phyloP scores from a whole-genome alignment of 2,329 filamentous ascomycete species.

The Stylonectria norvegica region DNA sequence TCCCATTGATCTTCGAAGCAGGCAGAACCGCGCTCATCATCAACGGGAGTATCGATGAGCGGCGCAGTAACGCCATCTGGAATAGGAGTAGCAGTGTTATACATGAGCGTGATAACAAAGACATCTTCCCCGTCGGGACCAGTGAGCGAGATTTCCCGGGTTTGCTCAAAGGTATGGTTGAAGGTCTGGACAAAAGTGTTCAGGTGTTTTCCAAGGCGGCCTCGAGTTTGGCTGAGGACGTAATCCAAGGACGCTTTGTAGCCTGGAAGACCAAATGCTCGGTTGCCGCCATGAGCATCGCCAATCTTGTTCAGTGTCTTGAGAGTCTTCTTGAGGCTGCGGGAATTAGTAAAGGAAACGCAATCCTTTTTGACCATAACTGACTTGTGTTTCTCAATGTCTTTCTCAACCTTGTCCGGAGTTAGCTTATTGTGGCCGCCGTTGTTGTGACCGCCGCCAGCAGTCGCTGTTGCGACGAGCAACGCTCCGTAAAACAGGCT shows the following conservation, averaged over 20 bases:
- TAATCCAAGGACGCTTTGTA: conserved; percentile 58
- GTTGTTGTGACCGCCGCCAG: conserved; percentile 18
- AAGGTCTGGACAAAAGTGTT: conserved; percentile 46
- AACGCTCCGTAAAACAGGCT: conserved; percentile 20
- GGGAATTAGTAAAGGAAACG: conserved; percentile 2
- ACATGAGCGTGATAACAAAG: conserved; percentile 41
- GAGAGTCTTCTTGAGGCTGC: conserved; percentile 52
- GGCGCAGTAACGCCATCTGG: conserved; percentile 35
- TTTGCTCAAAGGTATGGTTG: conserved; percentile 44
- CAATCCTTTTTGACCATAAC: too few relatives aligned
- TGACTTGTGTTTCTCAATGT: conserved; percentile 25
- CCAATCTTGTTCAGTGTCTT: conserved; percentile 53
- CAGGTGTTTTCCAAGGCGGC: conserved; percentile 38
- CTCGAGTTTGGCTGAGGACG: conserved; percentile 45
- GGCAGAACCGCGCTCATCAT: conserved; percentile 37
- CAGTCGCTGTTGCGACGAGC: conserved; percentile 17
- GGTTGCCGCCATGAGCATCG: conserved; percentile 53
- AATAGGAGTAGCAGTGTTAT: conserved; percentile 44
- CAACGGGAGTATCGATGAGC: conserved; percentile 36
- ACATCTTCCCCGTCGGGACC: conserved; percentile 45
- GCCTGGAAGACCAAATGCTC: conserved; percentile 57
- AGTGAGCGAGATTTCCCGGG: conserved; percentile 39
- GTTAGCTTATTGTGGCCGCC: conserved; percentile 21
- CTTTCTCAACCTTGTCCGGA: conserved; percentile 20
- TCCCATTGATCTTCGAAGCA: conserved; percentile 45